These are phyloP conservation scores for Metschnikowia arizonensis DNA, from an alignment of 805 yeast genomes.

Conservation along the genomic window DNA sequence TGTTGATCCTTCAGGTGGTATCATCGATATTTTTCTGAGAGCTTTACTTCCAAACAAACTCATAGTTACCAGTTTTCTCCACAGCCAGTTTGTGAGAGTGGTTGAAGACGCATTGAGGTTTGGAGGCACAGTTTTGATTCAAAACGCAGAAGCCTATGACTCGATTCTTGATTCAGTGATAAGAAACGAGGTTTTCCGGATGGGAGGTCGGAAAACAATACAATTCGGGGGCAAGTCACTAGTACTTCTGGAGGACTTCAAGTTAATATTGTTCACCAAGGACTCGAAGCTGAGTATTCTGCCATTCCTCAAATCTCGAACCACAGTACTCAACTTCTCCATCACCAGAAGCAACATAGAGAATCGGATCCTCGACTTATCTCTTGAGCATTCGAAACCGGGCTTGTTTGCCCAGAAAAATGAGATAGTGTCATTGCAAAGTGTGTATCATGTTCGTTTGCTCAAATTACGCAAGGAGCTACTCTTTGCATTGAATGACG, in stretches of 20 bases:
- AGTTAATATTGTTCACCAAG: conserved; percentile 55
- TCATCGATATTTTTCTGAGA: conserved; percentile 39
- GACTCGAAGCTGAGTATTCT: conserved; percentile 48
- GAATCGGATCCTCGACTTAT: conserved; percentile 53
- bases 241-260: conserved; percentile 64
- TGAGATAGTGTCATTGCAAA: conserved; percentile 51
- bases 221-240: conserved; percentile 58
- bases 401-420: conserved; percentile 58
- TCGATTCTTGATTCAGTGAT: conserved; percentile 66
- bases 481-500: conserved; percentile 51
- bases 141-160: conserved; percentile 78
- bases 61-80: conserved; percentile 65
- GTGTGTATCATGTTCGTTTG: conserved; percentile 55
- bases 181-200: conserved; percentile 51
- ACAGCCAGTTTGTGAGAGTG: conserved; percentile 59
- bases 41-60: conserved; percentile 32
- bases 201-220: conserved; percentile 69
- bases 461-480: conserved; percentile 55
- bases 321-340: conserved; percentile 64
- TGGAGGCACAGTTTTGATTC: conserved; percentile 70
- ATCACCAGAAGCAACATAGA: conserved; percentile 67
- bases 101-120: conserved; percentile 79
- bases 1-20: conserved; percentile 57
- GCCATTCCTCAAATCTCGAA: conserved; percentile 57
- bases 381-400: conserved; percentile 56